phyloP scores from a whole-genome alignment of 768 basidiomycete genomes.

The Kwoniella dejecticola region DNA sequence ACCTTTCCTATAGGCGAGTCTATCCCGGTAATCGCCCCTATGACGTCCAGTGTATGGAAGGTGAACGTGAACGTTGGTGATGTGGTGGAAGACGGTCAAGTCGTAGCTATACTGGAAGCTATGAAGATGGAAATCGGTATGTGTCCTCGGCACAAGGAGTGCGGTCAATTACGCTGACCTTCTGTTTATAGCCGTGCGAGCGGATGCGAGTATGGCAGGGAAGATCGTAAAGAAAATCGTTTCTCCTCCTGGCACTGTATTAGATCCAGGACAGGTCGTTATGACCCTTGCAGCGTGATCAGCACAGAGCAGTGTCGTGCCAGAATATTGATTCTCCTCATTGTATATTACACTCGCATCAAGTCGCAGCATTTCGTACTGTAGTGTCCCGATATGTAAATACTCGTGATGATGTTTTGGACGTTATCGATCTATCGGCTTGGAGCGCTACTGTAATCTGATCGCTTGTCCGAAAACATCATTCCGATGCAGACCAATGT shows the following conservation, averaged over 20 bases:
- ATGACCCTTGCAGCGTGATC: conserved; percentile 8
- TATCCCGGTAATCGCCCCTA: conserved; percentile 32
- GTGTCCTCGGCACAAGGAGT: not conserved
- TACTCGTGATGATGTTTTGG: too few relatives aligned
- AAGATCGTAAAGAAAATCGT: conserved; percentile 25
- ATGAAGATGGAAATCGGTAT: conserved; percentile 47
- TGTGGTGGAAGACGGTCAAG: conserved; percentile 31
- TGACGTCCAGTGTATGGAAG: conserved; percentile 42
- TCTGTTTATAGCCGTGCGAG: conserved; percentile 25
- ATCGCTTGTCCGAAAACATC: too few relatives aligned
- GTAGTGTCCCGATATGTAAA: too few relatives aligned
- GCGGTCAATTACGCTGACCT: not conserved
- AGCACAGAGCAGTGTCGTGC: not conserved
- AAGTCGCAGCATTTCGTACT: too few relatives aligned
- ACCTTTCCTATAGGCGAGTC: not conserved
- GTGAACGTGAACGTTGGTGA: conserved; percentile 32
- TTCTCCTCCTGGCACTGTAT: conserved; percentile 24
- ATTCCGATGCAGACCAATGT: too few relatives aligned
- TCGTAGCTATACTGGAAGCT: conserved; percentile 37
- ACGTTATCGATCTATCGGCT: too few relatives aligned
- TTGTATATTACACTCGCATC: too few relatives aligned
- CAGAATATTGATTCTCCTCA: too few relatives aligned
- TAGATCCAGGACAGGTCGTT: conserved; percentile 36
- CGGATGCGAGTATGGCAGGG: conserved; percentile 34
- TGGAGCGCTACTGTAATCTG: too few relatives aligned